Evolutionary conservation across 768 basidiomycete genomes (phyloP), one percentile per base, ranked within the genome.

Genomic region (Mycena latifolia): DNA sequence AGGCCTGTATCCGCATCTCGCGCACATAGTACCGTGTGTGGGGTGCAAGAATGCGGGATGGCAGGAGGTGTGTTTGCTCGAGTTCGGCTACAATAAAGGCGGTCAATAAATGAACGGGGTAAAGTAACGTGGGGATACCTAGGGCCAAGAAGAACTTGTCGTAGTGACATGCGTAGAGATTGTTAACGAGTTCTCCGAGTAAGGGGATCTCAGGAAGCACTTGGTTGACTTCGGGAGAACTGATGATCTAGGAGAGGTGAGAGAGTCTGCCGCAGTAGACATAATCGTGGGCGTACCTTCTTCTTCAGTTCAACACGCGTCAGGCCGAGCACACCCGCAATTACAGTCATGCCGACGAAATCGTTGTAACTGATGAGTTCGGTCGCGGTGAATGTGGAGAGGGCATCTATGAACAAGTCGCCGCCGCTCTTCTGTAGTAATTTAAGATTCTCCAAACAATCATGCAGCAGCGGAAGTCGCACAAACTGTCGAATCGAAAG

Each of bases 1-100:
- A 99, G 0, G 96, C 96, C 22, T 92, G 88, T 69, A 99, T 95
- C 35, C 98, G 90, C 94, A 98, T 95, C 78, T 98, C 97, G 63
- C 97, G 91, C 31, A 96, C 86, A 77, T 98, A 98, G 81, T 84
- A 97, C 10, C 93, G 88, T 0, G 94, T 86, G 76, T 99, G 98
- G 0, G 91, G 92, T 2, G 90, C 86, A 51, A 99, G 87, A 63
- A 96, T 80, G 45, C 94, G 92, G 3, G 93, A 96, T 15, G 95
- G 92, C n/a, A 95, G 79, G 68, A 99, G 90, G 73, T 92, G 88
- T 1, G 86, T 88, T 78, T 95, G 90, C 78, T 98, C 96, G 61
- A 98, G 90, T 17, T 91, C 91, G 20, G 96, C 95, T 94, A 71
- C 63, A 60, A 22, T 31, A 41, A 50, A 35, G 24, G 28, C 7